Evolutionary conservation across 2,329 filamentous ascomycete genomes (phyloP), one percentile per base, ranked within the genome.

Genomic region (Fusarium tanahbumbuense): DNA sequence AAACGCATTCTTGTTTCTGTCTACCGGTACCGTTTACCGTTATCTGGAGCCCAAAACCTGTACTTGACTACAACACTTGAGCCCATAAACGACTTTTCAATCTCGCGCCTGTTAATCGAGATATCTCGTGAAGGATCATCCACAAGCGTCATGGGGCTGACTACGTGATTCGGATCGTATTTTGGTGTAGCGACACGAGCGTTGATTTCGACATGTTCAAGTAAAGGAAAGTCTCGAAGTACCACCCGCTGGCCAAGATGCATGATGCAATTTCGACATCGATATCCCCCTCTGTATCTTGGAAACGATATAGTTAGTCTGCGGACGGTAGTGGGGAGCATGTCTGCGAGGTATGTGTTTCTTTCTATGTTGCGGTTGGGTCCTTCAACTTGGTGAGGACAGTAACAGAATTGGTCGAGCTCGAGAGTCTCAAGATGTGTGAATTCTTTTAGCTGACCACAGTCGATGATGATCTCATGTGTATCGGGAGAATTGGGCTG

Each of bases 361-460:
- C 6, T 30, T 3, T 11, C 4, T 11, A 2, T 10, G 5, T 16
- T 6, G 6, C 7, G 5, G 4, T 8, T 12, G 1, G 2, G 8
- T 8, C 4, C 7, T 1, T 3, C 18, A 2, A 5, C 4, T 20
- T 22, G n/a, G n/a, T 30, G 46, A 7, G 9, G n/a, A 23, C 46
- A 48, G 16, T 48, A 48, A n/a, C 27, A 48, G 12, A 11, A 8
- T 30, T 30, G 46, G 13, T 22, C n/a, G 2, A 48, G 22, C 3
- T 30, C 13, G 5, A 48, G 27, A 20, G 13, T 48, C 4, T 48
- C 4, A 4, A 48, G 46, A 13, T 8, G n/a, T 15, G 3, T 8
- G 2, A 48, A 48, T 5, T 18, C 4, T 8, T 28, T 30, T 4
- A 37, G 34, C 10, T 37, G 34, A n/a, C 0, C 1, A n/a, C 34